Conservation (phyloP, 371 early-diverging fungal species). For the Mortierella polycephala region DNA sequence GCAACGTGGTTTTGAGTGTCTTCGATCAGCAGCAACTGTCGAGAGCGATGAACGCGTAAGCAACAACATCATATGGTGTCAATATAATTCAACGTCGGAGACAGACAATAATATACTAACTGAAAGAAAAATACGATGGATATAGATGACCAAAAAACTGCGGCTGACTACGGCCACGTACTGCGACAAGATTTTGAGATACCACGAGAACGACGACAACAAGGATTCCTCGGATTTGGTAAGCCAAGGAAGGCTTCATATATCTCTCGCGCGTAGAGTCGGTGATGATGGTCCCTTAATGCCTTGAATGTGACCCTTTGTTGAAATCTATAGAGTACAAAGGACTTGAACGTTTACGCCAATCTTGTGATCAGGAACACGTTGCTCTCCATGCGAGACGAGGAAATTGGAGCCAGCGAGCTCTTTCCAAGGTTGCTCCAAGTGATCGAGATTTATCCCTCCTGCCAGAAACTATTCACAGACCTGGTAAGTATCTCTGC, state of each 20-base stretch:
- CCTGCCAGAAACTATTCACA: slow-evolving; percentile 41
- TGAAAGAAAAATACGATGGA: too few species aligned
- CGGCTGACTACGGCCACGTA: slow-evolving; percentile 52
- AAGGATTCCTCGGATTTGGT: slow-evolving; percentile 10
- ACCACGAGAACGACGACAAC: slow-evolving; percentile 25
- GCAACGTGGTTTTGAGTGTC: slow-evolving; percentile 30
- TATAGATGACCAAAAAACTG: slow-evolving; percentile 36
- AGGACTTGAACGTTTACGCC: slow-evolving; percentile 50
- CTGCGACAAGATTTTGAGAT: slow-evolving; percentile 58
- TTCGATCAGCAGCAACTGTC: slow-evolving; percentile 8
- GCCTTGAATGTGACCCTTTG: background rate
- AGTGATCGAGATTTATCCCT: slow-evolving; percentile 67
- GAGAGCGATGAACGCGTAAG: slow-evolving; percentile 22
- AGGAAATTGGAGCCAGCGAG: slow-evolving; percentile 60
- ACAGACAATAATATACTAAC: background rate
- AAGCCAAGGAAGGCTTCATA: background rate
- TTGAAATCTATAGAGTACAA: slow-evolving; percentile 16
- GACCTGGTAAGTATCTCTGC: slow-evolving; percentile 22
- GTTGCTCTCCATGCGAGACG: slow-evolving; percentile 58
- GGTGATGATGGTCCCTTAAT: too few species aligned
- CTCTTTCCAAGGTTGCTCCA: slow-evolving; percentile 78
- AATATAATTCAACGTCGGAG: background rate
- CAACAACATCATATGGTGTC: background rate
- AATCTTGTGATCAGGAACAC: slow-evolving; percentile 61
- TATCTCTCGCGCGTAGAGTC: too few species aligned